Evolutionary conservation across 192 early-diverging fungal species (phyloP), one percentile per base, ranked within the genome.

Genomic region (Backusella macrospora): DNA sequence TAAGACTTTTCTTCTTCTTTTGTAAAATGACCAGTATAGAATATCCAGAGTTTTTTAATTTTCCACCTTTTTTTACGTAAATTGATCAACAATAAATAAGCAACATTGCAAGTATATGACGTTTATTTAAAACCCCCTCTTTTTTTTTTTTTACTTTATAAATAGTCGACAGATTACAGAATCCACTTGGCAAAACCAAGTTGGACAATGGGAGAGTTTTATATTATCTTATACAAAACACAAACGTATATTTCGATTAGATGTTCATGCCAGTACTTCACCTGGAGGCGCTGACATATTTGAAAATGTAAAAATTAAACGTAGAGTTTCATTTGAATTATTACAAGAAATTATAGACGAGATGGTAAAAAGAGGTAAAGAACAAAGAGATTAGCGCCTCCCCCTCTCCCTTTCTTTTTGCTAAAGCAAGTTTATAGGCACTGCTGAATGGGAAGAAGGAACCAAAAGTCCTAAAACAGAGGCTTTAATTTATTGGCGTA

Each of bases 401-500:
- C 40, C 29, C 5, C 66, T 29, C 40, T 21, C n/a, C 2, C 9
- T 5, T 37, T 21, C 10, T 55, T 34, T 34, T 34, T 34, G 29
- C 2, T 34, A 34, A 34, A 34, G 29, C 29, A 34, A 2, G 29
- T 34, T 34, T 26, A 59, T 80, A 88, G 87, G 87, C 12, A 78
- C 81, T 3, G 87, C 87, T 21, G 84, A 89, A 44, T 89, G 87
- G 87, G 86, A 76, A 3, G 26, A 59, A 23, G 75, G 78, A 34
- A 78, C 77, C 73, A 86, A 82, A 75, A 73, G 73, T 15, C 65
- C 74, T 26, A 90, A 88, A 63, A 68, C 73, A 14, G 70, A 83
- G 5, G 94, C 92, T 18, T 79, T 94, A 37, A 83, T 98, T 6
- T 92, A 90, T 71, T 97, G 96, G 96, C 86, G 90, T 70, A 94